Evolutionary conservation across 1,139 yeast species (phyloP), one percentile per base, ranked within the genome.

Genomic region (Nematodospora anomalae): DNA sequence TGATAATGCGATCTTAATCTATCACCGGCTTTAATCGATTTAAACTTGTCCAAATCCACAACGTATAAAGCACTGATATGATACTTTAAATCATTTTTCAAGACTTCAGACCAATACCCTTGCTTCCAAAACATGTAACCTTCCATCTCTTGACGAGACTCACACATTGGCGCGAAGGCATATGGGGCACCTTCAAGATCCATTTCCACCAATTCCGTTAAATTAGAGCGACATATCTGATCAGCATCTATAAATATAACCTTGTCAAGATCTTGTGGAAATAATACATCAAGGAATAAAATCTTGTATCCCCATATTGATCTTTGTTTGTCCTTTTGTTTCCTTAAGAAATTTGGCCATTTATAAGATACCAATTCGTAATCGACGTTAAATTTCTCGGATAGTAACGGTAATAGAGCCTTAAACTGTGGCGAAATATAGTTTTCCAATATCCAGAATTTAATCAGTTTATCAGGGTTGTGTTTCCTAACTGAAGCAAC

Each of bases 51-150:
- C 55, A 92, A 71, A 55, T 92, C 95, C 38, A 90, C 83, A 9
- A 89, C 87, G 52, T 79, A 89, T 25, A 87, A 67, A 0, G 96
- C 95, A 58, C 95, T 82, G 44, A 88, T 86, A 57, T 88, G 96
- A 54, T 92, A 92, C 43, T 74, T 74, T 28, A 67, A 61, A 20
- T 76, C 74, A 24, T 76, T 80, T 24, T 75, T 72, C 29, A 90
- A 63, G 20, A 76, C 74, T 4, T 71, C 70, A 39, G 77, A 64
- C 98, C 98, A 92, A 57, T 88, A 92, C 0, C 97, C 97, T 45
- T 79, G 77, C 52, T 88, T 83, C 98, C 98, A 92, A 62, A 92
- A 92, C 39, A 95, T 67, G 56, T 74, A 84, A 0, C 94, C 96
- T 50, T 83, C 90, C 82, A 83, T 85, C 47, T 85, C 95, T 21